Percentiles rank a stretch among this genome's conserved stretches.
Conservation (phyloP, 129 eudicot genomes). For the Flaveria ramosissima region DNA sequence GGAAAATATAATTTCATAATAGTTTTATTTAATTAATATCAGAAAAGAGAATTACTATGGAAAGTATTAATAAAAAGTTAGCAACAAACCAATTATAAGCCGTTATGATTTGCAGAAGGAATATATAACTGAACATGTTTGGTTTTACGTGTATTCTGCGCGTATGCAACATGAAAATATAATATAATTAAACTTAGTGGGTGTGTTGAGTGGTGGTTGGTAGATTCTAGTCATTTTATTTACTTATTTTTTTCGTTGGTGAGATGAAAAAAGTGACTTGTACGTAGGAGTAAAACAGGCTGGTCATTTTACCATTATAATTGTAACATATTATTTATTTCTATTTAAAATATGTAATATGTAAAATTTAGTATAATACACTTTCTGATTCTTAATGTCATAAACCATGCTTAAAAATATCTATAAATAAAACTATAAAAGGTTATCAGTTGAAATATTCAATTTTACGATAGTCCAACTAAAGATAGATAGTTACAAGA, state of each 20-base stretch:
- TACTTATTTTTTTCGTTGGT: no score
- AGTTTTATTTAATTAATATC: neutral
- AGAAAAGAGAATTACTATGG: neutral
- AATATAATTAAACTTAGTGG: neutral
- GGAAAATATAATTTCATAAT: neutral
- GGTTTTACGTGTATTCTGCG: conserved; percentile 12
- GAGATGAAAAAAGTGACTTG: no score
- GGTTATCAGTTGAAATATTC: neutral
- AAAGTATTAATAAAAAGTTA: neutral
- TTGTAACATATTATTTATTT: no score
- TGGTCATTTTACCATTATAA: no score
- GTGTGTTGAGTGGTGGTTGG: neutral
- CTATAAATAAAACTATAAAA: no score
- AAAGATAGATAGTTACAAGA: neutral
- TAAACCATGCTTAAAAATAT: no score
- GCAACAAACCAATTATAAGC: neutral
- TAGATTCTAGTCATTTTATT: neutral
- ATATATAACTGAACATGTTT: neutral
- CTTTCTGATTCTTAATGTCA: no score
- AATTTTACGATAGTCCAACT: neutral
- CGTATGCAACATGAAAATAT: neutral
- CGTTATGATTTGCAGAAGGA: neutral
- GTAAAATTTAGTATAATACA: no score
- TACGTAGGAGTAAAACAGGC: no score
- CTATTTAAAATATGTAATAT: no score